Evolutionary conservation across 495 filamentous ascomycete genomes (phyloP).

Genomic region (Penicillium nucicola): DNA sequence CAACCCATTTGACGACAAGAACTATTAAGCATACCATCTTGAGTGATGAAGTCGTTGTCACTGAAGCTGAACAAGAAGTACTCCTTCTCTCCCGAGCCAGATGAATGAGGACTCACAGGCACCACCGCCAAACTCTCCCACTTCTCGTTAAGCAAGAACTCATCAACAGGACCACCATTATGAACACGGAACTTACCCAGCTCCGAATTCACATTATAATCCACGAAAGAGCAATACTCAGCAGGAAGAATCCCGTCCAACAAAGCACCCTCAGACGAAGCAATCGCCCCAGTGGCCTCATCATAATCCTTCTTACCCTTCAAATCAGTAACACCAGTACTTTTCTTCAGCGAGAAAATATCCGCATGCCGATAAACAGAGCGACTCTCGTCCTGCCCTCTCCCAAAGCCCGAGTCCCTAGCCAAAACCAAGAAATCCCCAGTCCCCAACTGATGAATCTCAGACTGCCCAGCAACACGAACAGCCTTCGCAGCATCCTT

Average conservation of each 20-base stretch:
- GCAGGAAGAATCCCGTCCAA: conserved; percentile 57
- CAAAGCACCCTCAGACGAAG: conserved; percentile 51
- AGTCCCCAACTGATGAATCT: conserved; percentile 64
- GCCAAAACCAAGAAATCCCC: conserved; percentile 67
- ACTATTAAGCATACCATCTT: conserved; percentile 54
- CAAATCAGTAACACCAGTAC: conserved; percentile 57
- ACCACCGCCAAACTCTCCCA: conserved; percentile 72
- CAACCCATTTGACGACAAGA: background rate
- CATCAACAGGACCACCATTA: conserved; percentile 60
- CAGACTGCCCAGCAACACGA: conserved; percentile 65
- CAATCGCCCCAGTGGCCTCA: conserved; percentile 46
- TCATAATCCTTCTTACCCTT: conserved; percentile 53
- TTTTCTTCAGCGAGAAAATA: conserved; percentile 59
- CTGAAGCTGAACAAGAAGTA: conserved; percentile 67
- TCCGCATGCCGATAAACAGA: conserved; percentile 72
- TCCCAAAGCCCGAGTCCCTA: conserved; percentile 62
- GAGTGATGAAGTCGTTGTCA: conserved; percentile 82
- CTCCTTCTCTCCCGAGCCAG: conserved; percentile 44
- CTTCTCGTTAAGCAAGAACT: conserved; percentile 68
- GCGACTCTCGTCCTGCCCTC: conserved; percentile 47
- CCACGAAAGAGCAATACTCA: conserved; percentile 66
- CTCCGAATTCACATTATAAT: conserved; percentile 69
- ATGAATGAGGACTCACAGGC: conserved; percentile 49
- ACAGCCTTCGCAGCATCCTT: conserved; percentile 23
- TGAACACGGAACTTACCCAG: conserved; percentile 66